Evolutionary conservation across 2,329 filamentous ascomycete species (phyloP), one percentile per base, ranked within the genome.

Genomic region (Helotiales sp.): DNA sequence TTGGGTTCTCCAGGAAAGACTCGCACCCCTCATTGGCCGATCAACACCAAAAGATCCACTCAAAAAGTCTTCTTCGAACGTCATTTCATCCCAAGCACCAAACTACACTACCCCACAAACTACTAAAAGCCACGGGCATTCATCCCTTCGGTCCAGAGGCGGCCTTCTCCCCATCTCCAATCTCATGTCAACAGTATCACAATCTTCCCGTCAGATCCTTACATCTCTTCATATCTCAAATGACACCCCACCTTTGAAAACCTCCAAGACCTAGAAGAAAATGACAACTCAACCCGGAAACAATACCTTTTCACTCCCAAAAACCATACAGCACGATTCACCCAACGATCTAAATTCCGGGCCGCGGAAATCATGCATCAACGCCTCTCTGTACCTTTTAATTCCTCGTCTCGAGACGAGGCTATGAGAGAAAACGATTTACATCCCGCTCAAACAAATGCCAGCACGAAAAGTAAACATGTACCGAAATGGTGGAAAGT

Each of bases 401-500:
- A 32, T 11, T 43, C 30, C 43, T 47, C 50, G 10, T 58, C 61
- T 15, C 52, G 26, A 13, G 59, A 30, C 20, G 17, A 26, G 8
- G 58, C n/a, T 45, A 30, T n/a, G 20, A 68, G 68, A 59, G 45
- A 45, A 32, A 34, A 67, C 49, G 68, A 63, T 10, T 45, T 71
- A n/a, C 55, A 62, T 10, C 52, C 58, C 10, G 30, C 64, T 26
- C 60, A 62, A 13, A 71, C 71, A 26, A 66, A 70, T 63, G 45
- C 69, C 7, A 72, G 65, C 24, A 34, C 64, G 20, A 71, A 68
- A 15, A 74, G 68, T 50, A 65, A 61, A 47, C 70, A 71, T 61
- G 57, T 64, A 10, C 60, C 71, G 24, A 73, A 70, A 67, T 95
- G 92, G 92, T 96, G 91, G 90, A 90, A 86, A 75, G 86, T 94